phyloP scores from a whole-genome alignment of 345 rosid species.

The Heritiera fomes region DNA sequence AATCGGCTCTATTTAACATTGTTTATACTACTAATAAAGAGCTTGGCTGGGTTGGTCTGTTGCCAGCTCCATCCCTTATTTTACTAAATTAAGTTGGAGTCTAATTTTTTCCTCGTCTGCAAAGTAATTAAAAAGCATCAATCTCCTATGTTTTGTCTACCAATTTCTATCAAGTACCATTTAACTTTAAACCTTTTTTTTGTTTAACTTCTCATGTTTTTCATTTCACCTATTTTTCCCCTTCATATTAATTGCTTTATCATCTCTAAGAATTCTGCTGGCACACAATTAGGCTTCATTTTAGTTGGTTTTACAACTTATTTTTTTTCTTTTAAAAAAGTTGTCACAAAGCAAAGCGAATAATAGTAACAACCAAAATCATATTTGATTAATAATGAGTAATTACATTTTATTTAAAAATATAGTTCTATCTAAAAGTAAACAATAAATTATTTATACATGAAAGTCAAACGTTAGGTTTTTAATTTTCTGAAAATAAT shows the following conservation, averaged over 20 bases:
- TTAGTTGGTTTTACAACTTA: not conserved
- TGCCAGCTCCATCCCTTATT: not conserved
- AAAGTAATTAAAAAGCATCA: not conserved
- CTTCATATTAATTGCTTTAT: not conserved
- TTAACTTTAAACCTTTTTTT: not conserved
- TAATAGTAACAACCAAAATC: not conserved
- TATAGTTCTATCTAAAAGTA: not conserved
- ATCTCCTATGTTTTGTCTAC: not conserved
- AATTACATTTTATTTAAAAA: not conserved
- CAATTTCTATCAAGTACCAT: not conserved
- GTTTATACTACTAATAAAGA: not conserved
- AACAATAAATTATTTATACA: not conserved
- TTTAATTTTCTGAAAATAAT: not conserved
- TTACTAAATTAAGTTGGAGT: not conserved
- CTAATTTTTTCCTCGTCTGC: not conserved
- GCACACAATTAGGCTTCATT: not conserved
- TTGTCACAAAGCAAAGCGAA: not conserved
- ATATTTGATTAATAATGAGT: not conserved
- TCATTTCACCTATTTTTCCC: not conserved
- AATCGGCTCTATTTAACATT: not conserved
- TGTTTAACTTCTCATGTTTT: not conserved
- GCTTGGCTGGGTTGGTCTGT: not conserved
- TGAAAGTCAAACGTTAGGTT: not conserved
- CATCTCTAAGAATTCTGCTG: not conserved
- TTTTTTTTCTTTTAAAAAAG: not conserved